These are phyloP conservation scores for Hortiboletus campestris DNA, from an alignment of 768 basidiomycete genomes.

Conservation along the genomic window DNA sequence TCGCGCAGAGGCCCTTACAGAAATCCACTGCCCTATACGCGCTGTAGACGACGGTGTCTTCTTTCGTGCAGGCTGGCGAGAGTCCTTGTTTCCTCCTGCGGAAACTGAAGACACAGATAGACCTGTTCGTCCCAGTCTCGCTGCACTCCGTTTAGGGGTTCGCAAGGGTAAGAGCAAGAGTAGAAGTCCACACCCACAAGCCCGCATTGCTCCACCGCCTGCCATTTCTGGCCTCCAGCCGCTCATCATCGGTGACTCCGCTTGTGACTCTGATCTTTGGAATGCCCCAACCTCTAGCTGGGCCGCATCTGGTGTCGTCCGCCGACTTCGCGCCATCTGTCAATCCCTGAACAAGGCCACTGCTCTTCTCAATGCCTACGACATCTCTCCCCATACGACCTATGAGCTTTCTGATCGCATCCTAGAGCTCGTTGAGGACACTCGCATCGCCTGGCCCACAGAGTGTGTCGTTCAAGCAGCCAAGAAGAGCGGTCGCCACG, in stretches of 20 bases:
- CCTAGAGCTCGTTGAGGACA: constrained; percentile 73
- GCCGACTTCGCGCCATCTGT: constrained; percentile 71
- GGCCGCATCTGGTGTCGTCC: constrained; percentile 58
- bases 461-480: constrained; percentile 58
- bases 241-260: constrained; percentile 73
- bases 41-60: constrained; percentile 70
- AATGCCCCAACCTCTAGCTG: constrained; percentile 57
- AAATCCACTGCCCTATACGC: constrained; percentile 49
- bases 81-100: constrained; percentile 37
- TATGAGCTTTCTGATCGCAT: constrained; percentile 68
- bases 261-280: constrained; percentile 65
- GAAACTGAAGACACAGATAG: constrained; percentile 20
- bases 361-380: constrained; percentile 64
- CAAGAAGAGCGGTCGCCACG: constrained; percentile 52
- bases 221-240: constrained; percentile 47
- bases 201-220: constrained; percentile 7
- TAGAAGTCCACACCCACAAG: constrained; percentile 29
- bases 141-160: constrained; percentile 25
- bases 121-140: constrained; percentile 12
- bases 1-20: constrained; percentile 54
- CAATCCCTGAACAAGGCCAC: constrained; percentile 65
- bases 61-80: constrained; percentile 60
- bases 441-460: constrained; percentile 74
- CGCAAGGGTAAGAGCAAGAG: constrained; percentile 24
- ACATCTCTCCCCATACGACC: constrained; percentile 60